Percentiles rank a stretch among this genome's conserved stretches.
Evolutionary conservation across 2,329 filamentous ascomycete species (phyloP).

Genomic region (Hypoxylon sp.): DNA sequence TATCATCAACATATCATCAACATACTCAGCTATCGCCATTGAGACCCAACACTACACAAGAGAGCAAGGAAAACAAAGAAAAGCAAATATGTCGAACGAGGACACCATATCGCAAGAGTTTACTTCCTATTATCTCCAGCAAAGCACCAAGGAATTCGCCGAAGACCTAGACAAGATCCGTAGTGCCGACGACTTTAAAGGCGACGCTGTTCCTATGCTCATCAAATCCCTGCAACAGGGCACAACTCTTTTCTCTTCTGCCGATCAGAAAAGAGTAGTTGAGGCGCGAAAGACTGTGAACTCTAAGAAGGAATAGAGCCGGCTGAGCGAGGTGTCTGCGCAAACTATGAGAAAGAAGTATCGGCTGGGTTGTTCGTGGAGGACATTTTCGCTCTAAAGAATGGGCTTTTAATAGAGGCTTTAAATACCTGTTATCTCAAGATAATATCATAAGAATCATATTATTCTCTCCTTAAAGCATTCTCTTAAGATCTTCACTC

Average conservation of each 20-base stretch:
- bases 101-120: slow-evolving; percentile 61
- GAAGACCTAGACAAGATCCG: slow-evolving; percentile 82
- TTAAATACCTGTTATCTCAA: neutral
- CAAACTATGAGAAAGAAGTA: neutral
- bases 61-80: neutral
- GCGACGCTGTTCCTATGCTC: slow-evolving; percentile 74
- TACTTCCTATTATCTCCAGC: slow-evolving; percentile 77
- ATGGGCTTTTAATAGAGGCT: neutral
- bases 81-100: slow-evolving; percentile 43
- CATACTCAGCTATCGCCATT: no score
- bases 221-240: slow-evolving; percentile 79
- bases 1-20: no score
- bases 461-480: neutral
- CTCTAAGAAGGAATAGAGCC: slow-evolving; percentile 19
- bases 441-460: neutral
- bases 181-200: slow-evolving; percentile 77
- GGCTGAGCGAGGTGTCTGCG: neutral
- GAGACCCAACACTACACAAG: neutral
- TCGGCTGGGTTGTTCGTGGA: neutral
- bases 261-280: slow-evolving; percentile 61
- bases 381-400: neutral
- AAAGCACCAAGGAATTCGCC: slow-evolving; percentile 77
- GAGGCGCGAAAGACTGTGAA: slow-evolving; percentile 37
- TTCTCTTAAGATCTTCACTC: neutral
- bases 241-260: slow-evolving; percentile 70